Percentiles rank a stretch among this genome's conserved stretches.
Evolutionary conservation across 306 rosid species (phyloP).

Genomic region (Lotus japonicus): DNA sequence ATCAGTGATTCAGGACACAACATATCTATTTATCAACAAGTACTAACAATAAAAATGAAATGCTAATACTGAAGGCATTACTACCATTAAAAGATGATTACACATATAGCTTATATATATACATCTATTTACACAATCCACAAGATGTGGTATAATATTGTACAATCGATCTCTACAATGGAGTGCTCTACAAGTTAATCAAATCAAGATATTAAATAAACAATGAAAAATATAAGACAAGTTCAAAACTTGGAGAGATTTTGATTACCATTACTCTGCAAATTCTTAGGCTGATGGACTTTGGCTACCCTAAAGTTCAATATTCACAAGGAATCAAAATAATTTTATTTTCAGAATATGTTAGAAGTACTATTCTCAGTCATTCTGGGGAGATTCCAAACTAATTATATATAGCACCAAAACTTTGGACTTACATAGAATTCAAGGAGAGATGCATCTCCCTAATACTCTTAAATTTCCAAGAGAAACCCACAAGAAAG

Average conservation of each 20-base stretch:
- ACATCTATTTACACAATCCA: background rate
- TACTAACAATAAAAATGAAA: background rate
- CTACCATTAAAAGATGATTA: background rate
- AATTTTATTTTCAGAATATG: constrained; percentile 18
- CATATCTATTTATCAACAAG: background rate
- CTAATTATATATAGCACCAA: constrained; percentile 27
- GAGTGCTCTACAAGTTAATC: background rate
- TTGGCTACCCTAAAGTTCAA: background rate
- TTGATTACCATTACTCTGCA: background rate
- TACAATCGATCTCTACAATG: constrained; percentile 5
- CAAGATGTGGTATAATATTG: background rate
- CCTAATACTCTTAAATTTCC: constrained; percentile 32
- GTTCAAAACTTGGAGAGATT: background rate
- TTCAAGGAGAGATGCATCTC: constrained; percentile 32
- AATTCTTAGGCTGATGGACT: background rate
- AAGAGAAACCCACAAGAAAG: constrained; percentile 55
- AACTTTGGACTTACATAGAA: constrained; percentile 25
- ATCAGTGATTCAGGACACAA: background rate
- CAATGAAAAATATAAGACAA: background rate
- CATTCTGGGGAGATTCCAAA: constrained; percentile 19
- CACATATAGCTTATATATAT: background rate
- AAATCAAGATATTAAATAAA: background rate
- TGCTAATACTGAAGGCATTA: background rate
- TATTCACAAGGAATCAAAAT: constrained; percentile 16
- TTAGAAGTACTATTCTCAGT: constrained; percentile 25